A percentile compares a stretch with the other conserved stretches of the same genome.
phyloP scores from a whole-genome alignment of 805 yeast species.

The Blastobotrys peoriensis region DNA sequence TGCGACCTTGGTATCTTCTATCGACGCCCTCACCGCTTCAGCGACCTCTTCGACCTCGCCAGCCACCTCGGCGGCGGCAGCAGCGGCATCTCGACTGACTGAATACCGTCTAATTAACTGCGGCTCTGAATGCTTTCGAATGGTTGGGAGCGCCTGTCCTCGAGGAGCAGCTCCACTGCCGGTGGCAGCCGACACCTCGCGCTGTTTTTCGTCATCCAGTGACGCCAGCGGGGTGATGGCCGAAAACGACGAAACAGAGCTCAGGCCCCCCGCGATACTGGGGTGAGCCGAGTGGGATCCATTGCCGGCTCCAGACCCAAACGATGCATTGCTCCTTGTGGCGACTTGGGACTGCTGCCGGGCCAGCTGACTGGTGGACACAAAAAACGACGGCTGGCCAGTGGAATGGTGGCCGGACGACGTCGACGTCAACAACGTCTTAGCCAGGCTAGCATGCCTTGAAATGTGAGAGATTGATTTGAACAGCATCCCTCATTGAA shows the following conservation, averaged over 20 bases:
- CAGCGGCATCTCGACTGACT: neutral
- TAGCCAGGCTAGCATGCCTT: constrained; percentile 35
- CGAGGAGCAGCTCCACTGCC: neutral
- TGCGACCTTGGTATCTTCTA: neutral
- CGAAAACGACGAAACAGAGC: constrained; percentile 15
- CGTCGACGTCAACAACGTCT: constrained; percentile 32
- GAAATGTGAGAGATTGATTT: constrained; percentile 33
- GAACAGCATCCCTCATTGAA: constrained; percentile 28
- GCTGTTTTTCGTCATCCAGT: constrained; percentile 20
- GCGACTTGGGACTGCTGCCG: constrained; percentile 34
- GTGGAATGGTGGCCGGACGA: constrained; percentile 16
- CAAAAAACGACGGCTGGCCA: constrained; percentile 34
- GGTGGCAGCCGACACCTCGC: constrained; percentile 10
- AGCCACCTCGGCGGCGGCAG: neutral
- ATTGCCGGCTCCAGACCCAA: constrained; percentile 8
- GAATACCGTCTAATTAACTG: constrained; percentile 6
- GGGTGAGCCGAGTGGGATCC: constrained; percentile 3
- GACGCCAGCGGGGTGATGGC: constrained; percentile 18
- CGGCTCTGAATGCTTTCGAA: constrained; percentile 1
- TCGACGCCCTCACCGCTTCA: constrained; percentile 8
- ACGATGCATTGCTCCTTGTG: constrained; percentile 10
- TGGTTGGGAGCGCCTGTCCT: neutral
- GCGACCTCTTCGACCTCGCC: constrained; percentile 7
- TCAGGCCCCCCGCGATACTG: constrained; percentile 15
- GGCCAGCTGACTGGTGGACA: constrained; percentile 34